Evolutionary conservation across 352 stramenopile genomes (phyloP), one percentile per base, ranked within the genome.

Genomic region (Phytophthora megakarya): DNA sequence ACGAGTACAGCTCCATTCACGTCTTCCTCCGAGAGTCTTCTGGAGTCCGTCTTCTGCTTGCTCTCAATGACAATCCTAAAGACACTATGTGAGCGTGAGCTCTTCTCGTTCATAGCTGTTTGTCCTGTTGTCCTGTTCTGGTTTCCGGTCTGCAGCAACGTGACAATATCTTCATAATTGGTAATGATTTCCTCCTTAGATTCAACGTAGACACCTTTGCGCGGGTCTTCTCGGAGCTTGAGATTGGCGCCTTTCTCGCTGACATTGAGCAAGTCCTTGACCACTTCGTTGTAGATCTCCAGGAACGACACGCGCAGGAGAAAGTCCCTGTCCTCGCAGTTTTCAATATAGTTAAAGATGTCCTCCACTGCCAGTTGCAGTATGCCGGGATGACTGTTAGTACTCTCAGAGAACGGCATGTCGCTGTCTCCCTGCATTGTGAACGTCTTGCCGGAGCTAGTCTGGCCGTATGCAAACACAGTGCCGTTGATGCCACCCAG

Each of bases 211-310:
- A 99, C 96, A 43, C 97, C 86, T 45, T 97, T 96, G 12, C 89
- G 73, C 28, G 94, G 94, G 77, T 98, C 97, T 57, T 99, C 97
- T 13, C 90, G 84, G 35, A 98, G 81, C 61, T 96, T 89, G 51
- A 97, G 70, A 23, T 68, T 87, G 10, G 43, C 50, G n/a, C 55
- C 69, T 47, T 78, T 73, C 16, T 81, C 80, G 65, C 38, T 73
- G 0, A 69, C 45, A n/a, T 75, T 84, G 8, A 99, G 82, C 44
- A 99, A 78, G 73, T 99, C 98, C 8, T 89, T 77, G 11, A 99
- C 93, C 44, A 98, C 93, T 79, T 99, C 98, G 67, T 99, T 99
- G 81, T 99, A 99, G 65, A 99, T 99, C 78, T 99, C 98, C 32
- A 99, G 81, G 67, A 98, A 99, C n/a, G 93, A 98, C 15, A 98